Conservation (phyloP, 1,284 basidiomycete species). For the Puccinia hordei region DNA sequence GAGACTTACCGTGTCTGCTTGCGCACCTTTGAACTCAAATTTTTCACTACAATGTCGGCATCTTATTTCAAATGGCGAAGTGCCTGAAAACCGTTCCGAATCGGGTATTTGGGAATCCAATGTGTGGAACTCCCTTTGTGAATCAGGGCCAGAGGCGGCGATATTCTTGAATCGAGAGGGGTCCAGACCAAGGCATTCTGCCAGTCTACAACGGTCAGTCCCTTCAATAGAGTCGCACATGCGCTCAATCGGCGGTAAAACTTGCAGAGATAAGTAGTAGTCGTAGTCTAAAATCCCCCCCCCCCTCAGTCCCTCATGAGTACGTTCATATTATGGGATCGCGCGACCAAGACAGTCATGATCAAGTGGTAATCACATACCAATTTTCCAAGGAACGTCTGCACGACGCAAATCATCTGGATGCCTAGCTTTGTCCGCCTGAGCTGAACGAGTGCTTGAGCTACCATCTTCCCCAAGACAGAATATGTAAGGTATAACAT, state of each 20-base stretch:
- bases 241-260: constrained; percentile 91
- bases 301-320: neutral
- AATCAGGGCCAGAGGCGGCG: constrained; percentile 61
- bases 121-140: constrained; percentile 72
- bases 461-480: constrained; percentile 78
- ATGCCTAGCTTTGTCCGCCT: constrained; percentile 88
- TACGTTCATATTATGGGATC: neutral
- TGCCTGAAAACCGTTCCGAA: constrained; percentile 78
- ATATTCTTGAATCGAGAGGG: constrained; percentile 71
- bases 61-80: constrained; percentile 69
- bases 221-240: constrained; percentile 95
- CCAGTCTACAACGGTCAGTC: constrained; percentile 84
- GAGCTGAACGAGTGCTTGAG: constrained; percentile 69
- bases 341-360: neutral
- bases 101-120: constrained; percentile 90
- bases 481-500: constrained; percentile 95
- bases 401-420: constrained; percentile 84
- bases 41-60: constrained; percentile 73
- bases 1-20: constrained; percentile 67
- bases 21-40: constrained; percentile 69
- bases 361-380: constrained; percentile 62
- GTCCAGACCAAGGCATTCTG: constrained; percentile 92
- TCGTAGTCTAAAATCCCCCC: constrained; percentile 71
- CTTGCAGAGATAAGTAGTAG: constrained; percentile 85
- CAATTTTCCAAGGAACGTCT: constrained; percentile 70